Evolutionary conservation across 2,329 filamentous ascomycete species (phyloP), one percentile per base, ranked within the genome.

Genomic region (Alternaria gaisen): DNA sequence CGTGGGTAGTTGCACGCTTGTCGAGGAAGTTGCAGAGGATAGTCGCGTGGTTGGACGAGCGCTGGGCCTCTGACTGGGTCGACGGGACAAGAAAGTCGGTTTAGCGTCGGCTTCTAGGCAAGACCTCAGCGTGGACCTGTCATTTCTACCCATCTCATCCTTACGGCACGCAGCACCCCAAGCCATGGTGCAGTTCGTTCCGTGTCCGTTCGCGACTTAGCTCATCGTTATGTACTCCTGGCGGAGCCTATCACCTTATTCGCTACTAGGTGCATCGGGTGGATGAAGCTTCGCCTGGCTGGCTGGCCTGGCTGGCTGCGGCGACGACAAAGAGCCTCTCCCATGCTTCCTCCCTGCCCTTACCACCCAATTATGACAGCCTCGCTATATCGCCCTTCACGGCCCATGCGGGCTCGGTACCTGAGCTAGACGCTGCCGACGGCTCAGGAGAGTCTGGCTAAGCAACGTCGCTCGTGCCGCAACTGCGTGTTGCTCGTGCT

Each of bases 331-430:
- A 68, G 66, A 58, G 65, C 60, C 68, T 61, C 61, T 64, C 67
- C 65, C 66, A 72, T 61, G 65, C 61, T 40, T 61, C 64, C 72
- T 72, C 69, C 70, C 69, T 75, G 73, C 71, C 72, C 67, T 67
- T 56, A 68, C 63, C 54, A 54, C 70, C 58, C 73, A 70, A 73
- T 75, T 70, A 76, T 75, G 75, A 71, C 65, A 62, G 65, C 63
- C 64, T 68, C 67, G 63, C 68, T 69, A 66, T 69, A 74, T 70
- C 62, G 69, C 71, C 69, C 64, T 72, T 58, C 69, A 53, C 63
- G 69, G 69, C 65, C 67, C 54, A 60, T 68, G 70, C 69, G 70
- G 46, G 73, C 72, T 71, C 68, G 65, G 70, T 74, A 70, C 72
- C 72, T 77, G 68, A 74, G 57, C 68, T 69, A 66, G 65, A 62